Evolutionary conservation across 1,139 yeast species (phyloP).

Genomic region (Nadsonia starkeyi-henricii): DNA sequence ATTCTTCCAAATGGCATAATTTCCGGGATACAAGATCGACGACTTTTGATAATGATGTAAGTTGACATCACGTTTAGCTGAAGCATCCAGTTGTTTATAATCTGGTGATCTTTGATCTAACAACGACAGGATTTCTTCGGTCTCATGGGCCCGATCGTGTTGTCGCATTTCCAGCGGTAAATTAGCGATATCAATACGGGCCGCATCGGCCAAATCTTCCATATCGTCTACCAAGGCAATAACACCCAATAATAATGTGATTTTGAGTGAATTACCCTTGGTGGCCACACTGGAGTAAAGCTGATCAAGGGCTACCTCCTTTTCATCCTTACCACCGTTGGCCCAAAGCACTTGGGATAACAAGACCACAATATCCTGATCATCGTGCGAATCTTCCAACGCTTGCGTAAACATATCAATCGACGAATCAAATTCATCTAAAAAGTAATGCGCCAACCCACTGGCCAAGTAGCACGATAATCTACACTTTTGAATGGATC

Average conservation of each 20-base stretch:
- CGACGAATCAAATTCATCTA: constrained; percentile 46
- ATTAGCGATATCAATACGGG: constrained; percentile 49
- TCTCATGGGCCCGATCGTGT: constrained; percentile 30
- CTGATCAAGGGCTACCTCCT: constrained; percentile 55
- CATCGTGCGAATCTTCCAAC: constrained; percentile 39
- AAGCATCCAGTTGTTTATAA: constrained; percentile 12
- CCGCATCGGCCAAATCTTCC: constrained; percentile 46
- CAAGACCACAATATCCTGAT: constrained; percentile 52
- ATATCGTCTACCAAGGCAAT: constrained; percentile 54
- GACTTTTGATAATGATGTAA: constrained; percentile 46
- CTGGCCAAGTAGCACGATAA: constrained; percentile 54
- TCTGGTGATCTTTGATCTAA: constrained; percentile 26
- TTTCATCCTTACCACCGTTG: constrained; percentile 47
- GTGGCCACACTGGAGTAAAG: constrained; percentile 40
- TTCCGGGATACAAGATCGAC: constrained; percentile 63
- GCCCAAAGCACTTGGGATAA: constrained; percentile 72
- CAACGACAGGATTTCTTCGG: constrained; percentile 42
- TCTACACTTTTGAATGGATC: constrained; percentile 13
- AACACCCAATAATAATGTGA: constrained; percentile 67
- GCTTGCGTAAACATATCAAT: constrained; percentile 53
- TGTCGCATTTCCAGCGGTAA: constrained; percentile 36
- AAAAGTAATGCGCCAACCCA: constrained; percentile 58
- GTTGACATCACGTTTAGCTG: constrained; percentile 11
- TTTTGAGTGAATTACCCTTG: constrained; percentile 49
- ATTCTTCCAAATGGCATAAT: constrained; percentile 52